These are phyloP conservation scores for Penicillium sp. DNA, from an alignment of 2,329 filamentous ascomycete genomes.

Conservation along the genomic window DNA sequence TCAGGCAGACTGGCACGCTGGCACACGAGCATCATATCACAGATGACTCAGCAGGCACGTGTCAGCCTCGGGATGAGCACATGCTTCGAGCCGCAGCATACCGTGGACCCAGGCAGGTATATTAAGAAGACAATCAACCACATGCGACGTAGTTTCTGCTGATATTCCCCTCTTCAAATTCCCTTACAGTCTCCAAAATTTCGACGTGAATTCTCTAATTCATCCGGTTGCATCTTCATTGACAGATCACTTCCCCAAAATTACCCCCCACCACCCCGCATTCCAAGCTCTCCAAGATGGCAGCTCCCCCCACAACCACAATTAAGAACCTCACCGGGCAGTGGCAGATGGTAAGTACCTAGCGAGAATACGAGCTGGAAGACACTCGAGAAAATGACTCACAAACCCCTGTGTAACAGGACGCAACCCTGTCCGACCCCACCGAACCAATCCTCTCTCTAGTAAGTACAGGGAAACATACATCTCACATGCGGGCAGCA, in stretches of 20 bases:
- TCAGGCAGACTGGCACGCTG: not conserved
- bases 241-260: not conserved
- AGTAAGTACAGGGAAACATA: conserved; percentile 28
- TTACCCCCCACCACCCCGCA: conserved; percentile 22
- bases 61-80: conserved; percentile 23
- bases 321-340: conserved; percentile 66
- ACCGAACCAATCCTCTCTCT: conserved; percentile 67
- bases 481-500: not conserved
- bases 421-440: conserved; percentile 69
- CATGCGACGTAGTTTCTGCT: not conserved
- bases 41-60: conserved; percentile 10
- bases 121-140: conserved; percentile 10
- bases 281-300: conserved; percentile 53
- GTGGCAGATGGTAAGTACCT: conserved; percentile 63
- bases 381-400: not conserved
- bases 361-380: not conserved
- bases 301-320: conserved; percentile 66
- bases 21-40: not conserved
- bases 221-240: not conserved
- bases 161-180: not conserved
- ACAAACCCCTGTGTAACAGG: conserved; percentile 49
- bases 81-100: conserved; percentile 14
- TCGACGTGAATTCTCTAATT: not conserved
- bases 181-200: not conserved
- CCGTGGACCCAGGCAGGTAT: conserved; percentile 7